Evolutionary conservation across 768 basidiomycete genomes (phyloP).

Genomic region (Hericium coralloides): DNA sequence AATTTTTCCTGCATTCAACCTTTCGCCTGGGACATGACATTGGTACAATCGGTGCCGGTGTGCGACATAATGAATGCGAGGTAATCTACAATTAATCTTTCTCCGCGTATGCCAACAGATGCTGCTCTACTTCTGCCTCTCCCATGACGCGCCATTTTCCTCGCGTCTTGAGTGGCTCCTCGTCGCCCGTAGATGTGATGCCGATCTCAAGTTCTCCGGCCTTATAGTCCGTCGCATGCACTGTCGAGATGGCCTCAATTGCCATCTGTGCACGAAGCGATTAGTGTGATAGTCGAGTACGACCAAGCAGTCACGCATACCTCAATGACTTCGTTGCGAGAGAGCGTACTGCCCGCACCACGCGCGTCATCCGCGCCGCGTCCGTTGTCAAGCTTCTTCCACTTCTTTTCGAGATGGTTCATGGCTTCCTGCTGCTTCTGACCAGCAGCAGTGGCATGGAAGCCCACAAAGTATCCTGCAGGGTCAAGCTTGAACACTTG

Average conservation of each 20-base stretch:
- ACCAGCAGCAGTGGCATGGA: slow-evolving; percentile 93
- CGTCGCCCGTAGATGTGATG: slow-evolving; percentile 69
- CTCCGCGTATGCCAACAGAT: slow-evolving; percentile 82
- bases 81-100: slow-evolving; percentile 51
- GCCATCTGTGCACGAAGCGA: slow-evolving; percentile 52
- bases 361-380: slow-evolving; percentile 72
- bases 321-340: slow-evolving; percentile 81
- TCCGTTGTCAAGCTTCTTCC: slow-evolving; percentile 87
- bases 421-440: slow-evolving; percentile 98
- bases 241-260: slow-evolving; percentile 88
- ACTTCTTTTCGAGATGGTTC: slow-evolving; percentile 97
- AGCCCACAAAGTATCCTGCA: slow-evolving; percentile 97
- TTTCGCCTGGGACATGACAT: too few species aligned
- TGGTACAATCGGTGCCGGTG: too few species aligned
- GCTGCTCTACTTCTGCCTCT: slow-evolving; percentile 68
- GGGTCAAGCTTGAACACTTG: slow-evolving; percentile 98
- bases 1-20: too few species aligned
- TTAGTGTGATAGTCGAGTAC: background rate
- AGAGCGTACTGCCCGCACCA: slow-evolving; percentile 64
- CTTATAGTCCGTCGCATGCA: slow-evolving; percentile 96
- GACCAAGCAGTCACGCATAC: slow-evolving; percentile 31
- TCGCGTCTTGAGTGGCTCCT: slow-evolving; percentile 62
- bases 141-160: slow-evolving; percentile 76
- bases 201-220: slow-evolving; percentile 94
- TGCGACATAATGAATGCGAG: background rate